A percentile compares a stretch with the other conserved stretches of the same genome.
Evolutionary conservation across 192 early-diverging fungal genomes (phyloP).

Genomic region (Tieghemiomyces parasiticus): DNA sequence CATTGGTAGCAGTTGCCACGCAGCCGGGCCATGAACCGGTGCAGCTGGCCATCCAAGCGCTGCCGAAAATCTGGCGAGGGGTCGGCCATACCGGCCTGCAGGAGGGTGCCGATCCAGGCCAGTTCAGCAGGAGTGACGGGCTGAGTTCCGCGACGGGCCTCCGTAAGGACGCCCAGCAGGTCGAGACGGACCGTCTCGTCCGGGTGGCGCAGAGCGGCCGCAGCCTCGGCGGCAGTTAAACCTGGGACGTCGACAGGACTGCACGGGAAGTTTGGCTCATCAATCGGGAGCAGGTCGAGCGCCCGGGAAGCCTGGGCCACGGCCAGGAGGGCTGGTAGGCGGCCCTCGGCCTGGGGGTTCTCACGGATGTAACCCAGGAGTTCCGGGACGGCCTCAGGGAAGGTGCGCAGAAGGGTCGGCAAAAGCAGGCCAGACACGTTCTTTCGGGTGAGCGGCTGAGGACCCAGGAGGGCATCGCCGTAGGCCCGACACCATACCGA

Average conservation of each 20-base stretch:
- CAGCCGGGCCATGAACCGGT: constrained; percentile 44
- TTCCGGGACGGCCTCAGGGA: neutral
- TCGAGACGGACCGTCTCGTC: constrained; percentile 62
- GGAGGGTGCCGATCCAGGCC: constrained; percentile 43
- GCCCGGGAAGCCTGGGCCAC: too few relatives aligned
- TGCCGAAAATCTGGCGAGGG: constrained; percentile 75
- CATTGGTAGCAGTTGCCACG: constrained; percentile 22
- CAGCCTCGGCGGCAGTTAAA: too few relatives aligned
- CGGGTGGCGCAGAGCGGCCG: constrained; percentile 49
- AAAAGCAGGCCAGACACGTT: neutral
- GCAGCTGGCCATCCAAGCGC: constrained; percentile 42
- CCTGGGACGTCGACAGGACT: too few relatives aligned
- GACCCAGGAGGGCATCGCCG: neutral
- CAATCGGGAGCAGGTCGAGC: too few relatives aligned
- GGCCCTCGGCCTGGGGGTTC: too few relatives aligned
- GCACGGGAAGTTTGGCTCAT: too few relatives aligned
- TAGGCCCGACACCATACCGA: neutral
- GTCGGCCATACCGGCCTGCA: constrained; percentile 51
- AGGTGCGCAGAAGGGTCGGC: neutral
- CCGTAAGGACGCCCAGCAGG: constrained; percentile 66
- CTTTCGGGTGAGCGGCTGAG: neutral
- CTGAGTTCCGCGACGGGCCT: constrained; percentile 46
- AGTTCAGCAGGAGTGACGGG: constrained; percentile 45
- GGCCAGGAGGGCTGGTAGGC: neutral
- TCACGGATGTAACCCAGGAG: too few relatives aligned